These are phyloP conservation scores for Cylindrodendrum hubeiense DNA, from an alignment of 2,329 filamentous ascomycete species.

Conservation along the genomic window DNA sequence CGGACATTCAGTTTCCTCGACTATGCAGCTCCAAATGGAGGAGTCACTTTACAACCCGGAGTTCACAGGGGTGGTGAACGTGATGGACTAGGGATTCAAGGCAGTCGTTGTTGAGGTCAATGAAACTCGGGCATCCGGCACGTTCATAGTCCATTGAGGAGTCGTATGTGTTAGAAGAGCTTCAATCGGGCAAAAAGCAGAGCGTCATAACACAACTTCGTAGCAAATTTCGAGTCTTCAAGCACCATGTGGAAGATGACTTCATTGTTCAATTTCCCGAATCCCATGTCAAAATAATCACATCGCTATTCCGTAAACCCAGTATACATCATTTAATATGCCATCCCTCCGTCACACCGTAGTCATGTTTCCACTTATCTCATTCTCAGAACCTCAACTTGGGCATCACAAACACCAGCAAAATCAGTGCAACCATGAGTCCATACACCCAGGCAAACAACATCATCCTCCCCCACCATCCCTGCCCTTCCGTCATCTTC, in stretches of 20 bases:
- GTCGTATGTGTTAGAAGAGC: no score
- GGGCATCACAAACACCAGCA: constrained; percentile 87
- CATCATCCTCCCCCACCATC: constrained; percentile 87
- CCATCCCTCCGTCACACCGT: neutral
- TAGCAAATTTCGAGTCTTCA: no score
- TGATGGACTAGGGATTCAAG: neutral
- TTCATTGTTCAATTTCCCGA: constrained; percentile 16
- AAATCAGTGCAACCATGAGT: constrained; percentile 80
- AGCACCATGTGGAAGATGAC: no score
- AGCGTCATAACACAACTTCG: neutral
- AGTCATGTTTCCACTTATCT: neutral
- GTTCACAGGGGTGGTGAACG: neutral
- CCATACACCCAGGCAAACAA: constrained; percentile 88
- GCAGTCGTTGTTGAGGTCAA: no score
- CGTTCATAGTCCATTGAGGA: no score
- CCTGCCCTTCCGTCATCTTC: constrained; percentile 87
- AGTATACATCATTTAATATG: constrained; percentile 1
- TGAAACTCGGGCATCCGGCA: neutral
- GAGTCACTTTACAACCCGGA: no score
- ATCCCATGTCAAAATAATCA: constrained; percentile 2
- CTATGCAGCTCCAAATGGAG: neutral
- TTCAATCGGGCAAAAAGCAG: no score
- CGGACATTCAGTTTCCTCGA: no score
- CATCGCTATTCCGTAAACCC: constrained; percentile 24
- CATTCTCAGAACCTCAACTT: constrained; percentile 82